A percentile compares a stretch with the other conserved stretches of the same genome.
Conservation (phyloP, 1,284 basidiomycete species). For the Kwoniella shivajii region DNA sequence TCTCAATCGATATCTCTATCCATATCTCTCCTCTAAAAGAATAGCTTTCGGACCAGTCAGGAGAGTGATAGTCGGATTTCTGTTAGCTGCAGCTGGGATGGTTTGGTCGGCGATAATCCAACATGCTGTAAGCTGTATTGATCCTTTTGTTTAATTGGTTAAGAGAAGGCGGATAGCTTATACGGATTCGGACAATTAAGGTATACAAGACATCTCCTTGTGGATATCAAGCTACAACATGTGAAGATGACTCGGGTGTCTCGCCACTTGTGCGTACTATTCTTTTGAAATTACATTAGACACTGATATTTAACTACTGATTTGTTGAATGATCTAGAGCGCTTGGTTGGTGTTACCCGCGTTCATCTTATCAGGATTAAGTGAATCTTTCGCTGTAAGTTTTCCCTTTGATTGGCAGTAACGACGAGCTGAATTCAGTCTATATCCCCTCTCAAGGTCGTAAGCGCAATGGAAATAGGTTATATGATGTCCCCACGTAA, state of each 20-base stretch:
- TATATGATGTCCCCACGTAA: slow-evolving; percentile 36
- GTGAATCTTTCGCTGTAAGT: slow-evolving; percentile 28
- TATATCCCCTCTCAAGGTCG: too few species aligned
- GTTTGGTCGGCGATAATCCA: slow-evolving; percentile 29
- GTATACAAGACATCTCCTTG: slow-evolving; percentile 35
- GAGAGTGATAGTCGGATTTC: slow-evolving; percentile 24
- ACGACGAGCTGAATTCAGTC: too few species aligned
- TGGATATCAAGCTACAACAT: slow-evolving; percentile 26
- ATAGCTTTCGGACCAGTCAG: slow-evolving; percentile 25
- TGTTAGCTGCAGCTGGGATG: slow-evolving; percentile 23
- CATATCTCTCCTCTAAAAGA: slow-evolving; percentile 5
- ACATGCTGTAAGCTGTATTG: slow-evolving; percentile 15
- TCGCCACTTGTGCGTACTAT: slow-evolving; percentile 19
- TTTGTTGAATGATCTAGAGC: slow-evolving; percentile 20
- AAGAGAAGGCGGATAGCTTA: too few species aligned
- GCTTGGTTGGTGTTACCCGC: slow-evolving; percentile 34
- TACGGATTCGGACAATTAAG: neutral
- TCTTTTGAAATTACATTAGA: neutral
- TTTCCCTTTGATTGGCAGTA: neutral
- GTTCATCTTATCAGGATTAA: slow-evolving; percentile 28
- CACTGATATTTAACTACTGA: neutral
- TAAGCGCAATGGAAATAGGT: slow-evolving; percentile 33
- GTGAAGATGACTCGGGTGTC: slow-evolving; percentile 12
- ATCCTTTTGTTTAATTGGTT: neutral
- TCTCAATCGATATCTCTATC: slow-evolving; percentile 21